Conservation (phyloP, 1,284 basidiomycete species). For the Pyrrhoderma lamaoense region DNA sequence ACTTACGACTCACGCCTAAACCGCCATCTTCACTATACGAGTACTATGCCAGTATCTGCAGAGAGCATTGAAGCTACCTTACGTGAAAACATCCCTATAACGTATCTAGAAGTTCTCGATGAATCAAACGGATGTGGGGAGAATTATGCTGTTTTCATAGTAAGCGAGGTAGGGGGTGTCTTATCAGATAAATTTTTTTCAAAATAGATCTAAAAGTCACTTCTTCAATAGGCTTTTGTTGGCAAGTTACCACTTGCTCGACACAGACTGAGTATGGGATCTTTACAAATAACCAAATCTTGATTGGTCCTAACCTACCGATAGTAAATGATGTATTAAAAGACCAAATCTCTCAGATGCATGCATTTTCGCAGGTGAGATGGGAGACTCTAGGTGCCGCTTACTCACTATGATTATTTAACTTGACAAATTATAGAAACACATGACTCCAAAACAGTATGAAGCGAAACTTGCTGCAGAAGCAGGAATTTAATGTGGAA, state of each 20-base stretch:
- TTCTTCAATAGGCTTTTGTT: constrained; percentile 54
- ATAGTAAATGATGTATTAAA: constrained; percentile 72
- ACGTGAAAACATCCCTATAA: constrained; percentile 48
- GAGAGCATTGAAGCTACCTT: constrained; percentile 53
- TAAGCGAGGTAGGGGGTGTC: constrained; percentile 53
- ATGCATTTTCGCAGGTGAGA: constrained; percentile 76
- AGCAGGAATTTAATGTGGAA: not conserved
- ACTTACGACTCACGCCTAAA: too few species aligned
- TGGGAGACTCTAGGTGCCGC: not conserved
- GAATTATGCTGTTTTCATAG: constrained; percentile 64
- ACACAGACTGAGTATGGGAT: constrained; percentile 53
- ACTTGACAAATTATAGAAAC: constrained; percentile 45
- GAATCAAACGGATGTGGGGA: constrained; percentile 73
- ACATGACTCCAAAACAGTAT: constrained; percentile 67
- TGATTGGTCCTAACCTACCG: not conserved
- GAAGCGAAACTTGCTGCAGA: constrained; percentile 42
- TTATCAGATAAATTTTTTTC: constrained; percentile 13
- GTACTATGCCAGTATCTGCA: constrained; percentile 54
- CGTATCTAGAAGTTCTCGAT: constrained; percentile 65
- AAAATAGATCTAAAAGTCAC: not conserved
- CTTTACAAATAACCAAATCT: constrained; percentile 4
- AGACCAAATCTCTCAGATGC: constrained; percentile 66
- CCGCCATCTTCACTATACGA: too few species aligned
- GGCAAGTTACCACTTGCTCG: constrained; percentile 67
- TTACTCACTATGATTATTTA: constrained; percentile 4